Base-by-base conservation (phyloP, 345 rosid genomes). In the Crucihimalaya himalaica region DNA sequence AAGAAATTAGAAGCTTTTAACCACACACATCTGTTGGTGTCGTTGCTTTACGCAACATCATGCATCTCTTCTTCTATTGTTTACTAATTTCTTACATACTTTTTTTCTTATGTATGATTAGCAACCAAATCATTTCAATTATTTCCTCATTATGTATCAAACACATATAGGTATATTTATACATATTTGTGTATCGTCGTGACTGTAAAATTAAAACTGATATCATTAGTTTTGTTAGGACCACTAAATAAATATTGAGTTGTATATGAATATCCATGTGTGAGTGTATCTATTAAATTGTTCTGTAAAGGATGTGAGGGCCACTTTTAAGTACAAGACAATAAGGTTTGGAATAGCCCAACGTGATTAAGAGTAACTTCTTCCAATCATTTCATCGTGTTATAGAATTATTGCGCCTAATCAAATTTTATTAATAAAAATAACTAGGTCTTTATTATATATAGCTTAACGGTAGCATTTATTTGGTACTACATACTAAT, bases 41-140 rank as follows among this genome's bases (percentile, higher is more conserved):
- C 72, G 45, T 77, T 77, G 80, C 80, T 77, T 77, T 77, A 77
- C 72, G 80, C 80, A 77, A 77, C 80, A 77, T 64, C 76, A 64
- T 77, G 68, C 80, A 77, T 70, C 72, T 70, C 67, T 62, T 59
- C 59, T 58, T 37, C 50, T 54, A 52, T 4, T 39, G 39, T 75
- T 51, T 40, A 27, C 48, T 60, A 42, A 37, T 39, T 48, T 35
- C n/a, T 51, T 28, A 66, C 9, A 45, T 57, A 39, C 7, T 12
- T 43, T 68, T 75, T 31, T 29, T 62, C 31, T 39, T 54, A n/a
- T 52, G 39, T n/a, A 64, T 77, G 67, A 64, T 71, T 77, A 71
- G 68, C 63, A 71, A 71, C 76, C 62, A 47, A 77, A 71, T 71
- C 10, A 65, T 70, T 71, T 71, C 72, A 65, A 70, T 70, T 35